Evolutionary conservation across 176 grass and related monocot genomes (phyloP), one percentile per base, ranked within the genome.

Genomic region (Triticum dicoccoides): DNA sequence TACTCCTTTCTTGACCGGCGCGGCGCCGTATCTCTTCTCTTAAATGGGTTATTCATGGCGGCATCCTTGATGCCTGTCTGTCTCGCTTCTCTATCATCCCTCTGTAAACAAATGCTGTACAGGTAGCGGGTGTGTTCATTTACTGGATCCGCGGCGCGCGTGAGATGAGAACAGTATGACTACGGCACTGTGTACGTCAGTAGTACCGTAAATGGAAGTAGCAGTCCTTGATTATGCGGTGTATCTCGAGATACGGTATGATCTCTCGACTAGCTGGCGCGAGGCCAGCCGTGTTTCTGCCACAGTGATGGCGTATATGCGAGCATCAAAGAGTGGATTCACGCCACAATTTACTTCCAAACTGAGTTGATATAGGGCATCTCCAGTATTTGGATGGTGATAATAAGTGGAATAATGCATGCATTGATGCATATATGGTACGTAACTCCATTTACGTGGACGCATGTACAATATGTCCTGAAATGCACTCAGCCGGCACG

Each of bases 341-440:
- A 6, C 21, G 21, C 39, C 42, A 67, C 83, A 32, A 15, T 86
- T 59, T 79, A 42, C 75, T 69, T 79, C 75, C 76, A 59, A 86
- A 69, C 23, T 32, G 9, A 69, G 45, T 58, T 79, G 10, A 59
- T 77, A 68, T 23, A 23, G 25, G 30, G 30, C 30, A 77, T 66
- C 42, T 66, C 13, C 42, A 5, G 11, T 38, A 2, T 39, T 24
- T 24, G 59, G 71, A 76, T 27, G 29, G 20, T 39, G 24, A 18
- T 58, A 70, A 68, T 45, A 62, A 61, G 9, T 41, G 13, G 49
- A 25, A 25, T 76, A 52, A 52, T 24, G 18, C 54, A 49, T 15
- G 12, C 23, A 41, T 61, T 49, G 41, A 51, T 52, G 44, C 7
- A 29, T 24, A 24, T 24, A 24, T 24, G 24, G 24, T 24, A 24